phyloP scores from a whole-genome alignment of 306 rosid species.

The Geum urbanum region DNA sequence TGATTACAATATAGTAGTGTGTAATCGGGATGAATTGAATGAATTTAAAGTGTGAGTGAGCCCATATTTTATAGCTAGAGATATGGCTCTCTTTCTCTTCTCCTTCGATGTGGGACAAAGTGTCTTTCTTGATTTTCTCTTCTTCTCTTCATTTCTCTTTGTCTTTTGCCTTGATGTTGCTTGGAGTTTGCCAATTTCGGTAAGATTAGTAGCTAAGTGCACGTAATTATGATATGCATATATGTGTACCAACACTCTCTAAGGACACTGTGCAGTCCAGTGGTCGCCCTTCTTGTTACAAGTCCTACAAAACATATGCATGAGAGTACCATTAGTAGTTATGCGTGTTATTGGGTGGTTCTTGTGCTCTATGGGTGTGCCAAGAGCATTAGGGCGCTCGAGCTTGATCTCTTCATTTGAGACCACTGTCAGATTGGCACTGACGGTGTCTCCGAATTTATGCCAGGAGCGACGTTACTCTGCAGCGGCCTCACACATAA shows the following conservation, averaged over 20 bases:
- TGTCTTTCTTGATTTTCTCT: too few relatives aligned
- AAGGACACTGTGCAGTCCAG: constrained; percentile 88
- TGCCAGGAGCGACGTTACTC: constrained; percentile 56
- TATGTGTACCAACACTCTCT: constrained; percentile 31
- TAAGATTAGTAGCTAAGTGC: too few relatives aligned
- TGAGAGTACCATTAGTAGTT: background rate
- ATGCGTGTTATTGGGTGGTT: background rate
- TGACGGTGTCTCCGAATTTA: constrained; percentile 79
- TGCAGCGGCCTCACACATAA: constrained; percentile 43
- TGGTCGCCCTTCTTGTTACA: constrained; percentile 95
- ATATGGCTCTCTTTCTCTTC: too few relatives aligned
- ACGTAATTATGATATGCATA: too few relatives aligned
- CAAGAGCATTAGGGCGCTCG: background rate
- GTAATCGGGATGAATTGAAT: too few relatives aligned
- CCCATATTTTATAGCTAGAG: too few relatives aligned
- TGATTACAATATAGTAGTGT: too few relatives aligned
- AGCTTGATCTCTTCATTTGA: background rate
- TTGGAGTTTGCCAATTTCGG: too few relatives aligned
- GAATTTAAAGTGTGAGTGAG: too few relatives aligned
- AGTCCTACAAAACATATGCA: constrained; percentile 80
- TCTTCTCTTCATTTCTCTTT: too few relatives aligned
- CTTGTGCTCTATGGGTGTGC: background rate
- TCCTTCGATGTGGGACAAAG: too few relatives aligned
- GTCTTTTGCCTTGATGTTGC: too few relatives aligned
- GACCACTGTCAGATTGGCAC: constrained; percentile 20